A percentile compares a stretch with the other conserved stretches of the same genome.
Conservation (phyloP, 345 rosid genomes). For the Cardamine chenopodiifolia region DNA sequence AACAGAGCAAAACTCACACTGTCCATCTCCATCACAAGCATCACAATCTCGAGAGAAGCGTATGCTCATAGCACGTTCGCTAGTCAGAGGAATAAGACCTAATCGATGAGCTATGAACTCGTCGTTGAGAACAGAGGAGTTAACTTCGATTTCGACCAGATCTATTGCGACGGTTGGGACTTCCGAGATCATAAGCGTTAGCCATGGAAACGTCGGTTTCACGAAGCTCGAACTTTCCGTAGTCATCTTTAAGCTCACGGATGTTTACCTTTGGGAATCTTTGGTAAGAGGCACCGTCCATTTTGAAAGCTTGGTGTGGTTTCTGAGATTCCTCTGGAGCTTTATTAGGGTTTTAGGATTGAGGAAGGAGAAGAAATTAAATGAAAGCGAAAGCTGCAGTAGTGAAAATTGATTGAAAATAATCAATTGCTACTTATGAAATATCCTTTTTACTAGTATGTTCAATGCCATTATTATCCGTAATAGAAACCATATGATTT, state of each 20-base stretch:
- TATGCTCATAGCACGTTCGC: conserved; percentile 91
- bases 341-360: conserved; percentile 17
- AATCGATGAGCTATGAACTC: conserved; percentile 97
- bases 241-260: conserved; percentile 81
- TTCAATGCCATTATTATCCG: no score
- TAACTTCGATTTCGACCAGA: conserved; percentile 88
- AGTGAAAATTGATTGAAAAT: no score
- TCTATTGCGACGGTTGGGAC: conserved; percentile 97
- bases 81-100: conserved; percentile 88
- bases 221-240: conserved; percentile 86
- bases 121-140: conserved; percentile 88
- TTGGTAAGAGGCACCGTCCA: conserved; percentile 83
- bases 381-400: no score
- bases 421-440: no score
- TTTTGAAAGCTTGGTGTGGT: not conserved
- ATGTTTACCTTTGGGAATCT: conserved; percentile 83
- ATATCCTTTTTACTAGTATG: no score
- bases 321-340: not conserved
- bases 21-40: conserved; percentile 95
- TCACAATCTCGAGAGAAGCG: conserved; percentile 96
- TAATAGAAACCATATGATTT: no score
- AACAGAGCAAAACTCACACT: conserved; percentile 95
- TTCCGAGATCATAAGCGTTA: conserved; percentile 93
- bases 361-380: not conserved
- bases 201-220: conserved; percentile 90